Evolutionary conservation across 345 rosid genomes (phyloP).

Genomic region (Hibiscus tridactylites): DNA sequence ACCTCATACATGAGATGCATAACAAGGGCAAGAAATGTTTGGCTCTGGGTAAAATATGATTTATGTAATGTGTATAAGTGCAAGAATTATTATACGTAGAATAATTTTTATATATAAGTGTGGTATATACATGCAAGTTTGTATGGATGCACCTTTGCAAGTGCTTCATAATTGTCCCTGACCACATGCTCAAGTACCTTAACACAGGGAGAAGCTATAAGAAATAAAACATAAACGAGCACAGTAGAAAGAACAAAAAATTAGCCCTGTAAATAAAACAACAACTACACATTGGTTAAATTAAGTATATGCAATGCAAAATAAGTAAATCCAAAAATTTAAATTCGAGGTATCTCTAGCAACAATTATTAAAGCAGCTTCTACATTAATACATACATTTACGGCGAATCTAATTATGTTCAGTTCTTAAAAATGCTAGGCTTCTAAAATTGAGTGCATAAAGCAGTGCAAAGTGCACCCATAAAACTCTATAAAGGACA

Average conservation of each 20-base stretch:
- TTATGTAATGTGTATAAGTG: background rate
- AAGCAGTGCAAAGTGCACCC: background rate
- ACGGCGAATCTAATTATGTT: background rate
- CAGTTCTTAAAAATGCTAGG: no score
- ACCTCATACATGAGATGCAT: no score
- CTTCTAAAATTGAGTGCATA: background rate
- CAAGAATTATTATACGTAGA: background rate
- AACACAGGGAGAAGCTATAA: background rate
- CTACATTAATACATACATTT: background rate
- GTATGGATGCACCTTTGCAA: background rate
- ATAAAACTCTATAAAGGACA: background rate
- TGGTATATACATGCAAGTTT: background rate
- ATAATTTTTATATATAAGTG: background rate
- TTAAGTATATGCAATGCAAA: background rate
- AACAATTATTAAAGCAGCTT: background rate
- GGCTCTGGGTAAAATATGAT: no score
- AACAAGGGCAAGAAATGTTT: no score
- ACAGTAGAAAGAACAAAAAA: background rate
- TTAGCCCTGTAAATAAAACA: background rate
- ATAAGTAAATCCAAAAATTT: background rate
- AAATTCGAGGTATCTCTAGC: background rate
- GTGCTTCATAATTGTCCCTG: background rate
- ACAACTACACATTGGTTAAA: background rate
- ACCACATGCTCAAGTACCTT: background rate
- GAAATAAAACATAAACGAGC: background rate